Base-by-base conservation (phyloP, 805 yeast genomes). In the Nakazawaea pomicola region DNA sequence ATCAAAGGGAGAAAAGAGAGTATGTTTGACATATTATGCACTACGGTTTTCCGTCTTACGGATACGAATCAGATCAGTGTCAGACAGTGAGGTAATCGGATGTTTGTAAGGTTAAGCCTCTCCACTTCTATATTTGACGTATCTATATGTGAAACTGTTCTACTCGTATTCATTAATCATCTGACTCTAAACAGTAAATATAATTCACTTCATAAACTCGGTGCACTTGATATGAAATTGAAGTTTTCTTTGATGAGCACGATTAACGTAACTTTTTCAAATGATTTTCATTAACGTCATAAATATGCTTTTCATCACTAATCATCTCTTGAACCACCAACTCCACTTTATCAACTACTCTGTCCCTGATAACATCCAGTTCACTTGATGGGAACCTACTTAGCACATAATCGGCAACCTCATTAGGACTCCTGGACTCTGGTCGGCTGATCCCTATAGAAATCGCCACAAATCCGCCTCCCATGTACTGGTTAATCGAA, bases 381-480 rank as follows among this genome's bases (percentile, higher is more conserved):
- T 86, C 91, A 1, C 54, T 50, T 0, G 54, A 53, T 3, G 59
- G 58, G 51, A 84, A 75, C 46, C 68, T 70, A 4, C 74, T 59
- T 29, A 89, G 62, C 8, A 89, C 96, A 52, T 78, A 82, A 11
- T 73, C 63, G 0, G 83, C 73, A 2, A 85, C 83, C 4, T 52
- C 63, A 1, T 46, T 55, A 0, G 60, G 54, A 6, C 65, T 60
- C 38, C 75, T 65, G 5, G 62, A 52, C 6, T 58, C 61, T 1
- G 90, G 83, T 41, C 84, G 65, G 1, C 87, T 95, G 12, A 90
- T 83, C 0, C 97, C 97, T 7, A 89, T 66, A 14, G 83, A 76
- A 11, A 89, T 54, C 38, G 86, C 75, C n/a, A 76, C 68, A 53
- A 80, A 86, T 14, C 65, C 68, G 27, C 67, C 65, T 0, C 81